phyloP scores from a whole-genome alignment of 78 protist genomes.

The Protostelium mycophagum region DNA sequence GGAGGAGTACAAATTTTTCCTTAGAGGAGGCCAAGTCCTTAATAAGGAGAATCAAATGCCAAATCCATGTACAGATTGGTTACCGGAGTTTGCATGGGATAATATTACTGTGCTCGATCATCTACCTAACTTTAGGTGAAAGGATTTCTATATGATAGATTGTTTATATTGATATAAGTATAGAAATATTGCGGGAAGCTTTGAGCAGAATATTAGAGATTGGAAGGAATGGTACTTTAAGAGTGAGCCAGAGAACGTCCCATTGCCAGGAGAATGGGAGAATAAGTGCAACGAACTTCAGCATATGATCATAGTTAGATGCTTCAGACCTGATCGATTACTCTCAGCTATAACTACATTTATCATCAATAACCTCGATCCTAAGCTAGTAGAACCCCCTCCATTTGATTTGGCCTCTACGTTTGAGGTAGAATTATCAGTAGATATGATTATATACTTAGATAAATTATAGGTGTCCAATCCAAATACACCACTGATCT shows the following conservation, averaged over 20 bases:
- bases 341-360: slow-evolving; percentile 45
- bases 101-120: slow-evolving; percentile 71
- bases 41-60: slow-evolving; percentile 48
- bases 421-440: not conserved
- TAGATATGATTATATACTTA: not conserved
- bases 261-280: slow-evolving; percentile 81
- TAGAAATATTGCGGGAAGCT: slow-evolving; percentile 30
- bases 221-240: slow-evolving; percentile 80
- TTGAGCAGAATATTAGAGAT: slow-evolving; percentile 56
- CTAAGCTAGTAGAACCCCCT: slow-evolving; percentile 74
- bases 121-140: not conserved
- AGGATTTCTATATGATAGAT: slow-evolving; percentile 6
- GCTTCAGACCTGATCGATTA: slow-evolving; percentile 89
- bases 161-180: no score
- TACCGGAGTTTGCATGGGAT: slow-evolving; percentile 77
- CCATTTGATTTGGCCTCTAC: slow-evolving; percentile 42
- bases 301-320: slow-evolving; percentile 71
- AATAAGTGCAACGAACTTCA: slow-evolving; percentile 68
- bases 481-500: slow-evolving; percentile 76
- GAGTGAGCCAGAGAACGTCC: slow-evolving; percentile 69
- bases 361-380: slow-evolving; percentile 46
- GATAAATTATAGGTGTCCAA: slow-evolving; percentile 23
- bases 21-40: slow-evolving; percentile 61
- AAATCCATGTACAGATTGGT: slow-evolving; percentile 75
- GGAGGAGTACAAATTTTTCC: slow-evolving; percentile 71